Conservation (phyloP, 2,329 filamentous ascomycete genomes). For the Pyrenophora tritici-repentis region DNA sequence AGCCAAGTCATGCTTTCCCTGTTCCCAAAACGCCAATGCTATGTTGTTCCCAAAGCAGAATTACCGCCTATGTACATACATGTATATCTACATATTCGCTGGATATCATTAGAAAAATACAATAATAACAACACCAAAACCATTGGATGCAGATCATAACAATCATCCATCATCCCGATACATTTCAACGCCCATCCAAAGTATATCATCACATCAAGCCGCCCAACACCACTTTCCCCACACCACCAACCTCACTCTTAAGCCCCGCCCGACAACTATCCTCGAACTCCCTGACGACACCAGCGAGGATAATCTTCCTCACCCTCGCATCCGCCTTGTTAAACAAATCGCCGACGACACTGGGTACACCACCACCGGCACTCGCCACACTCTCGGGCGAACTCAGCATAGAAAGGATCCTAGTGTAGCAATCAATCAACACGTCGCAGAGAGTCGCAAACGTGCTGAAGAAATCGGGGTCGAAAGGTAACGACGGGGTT, state of each 20-base stretch:
- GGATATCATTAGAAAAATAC: too few relatives aligned
- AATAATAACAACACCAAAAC: too few relatives aligned
- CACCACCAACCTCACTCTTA: slow-evolving; percentile 79
- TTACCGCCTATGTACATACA: too few relatives aligned
- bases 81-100: too few relatives aligned
- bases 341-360: slow-evolving; percentile 77
- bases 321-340: slow-evolving; percentile 85
- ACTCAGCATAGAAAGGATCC: slow-evolving; percentile 75
- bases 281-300: slow-evolving; percentile 90
- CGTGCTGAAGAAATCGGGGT: slow-evolving; percentile 95
- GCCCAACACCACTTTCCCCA: slow-evolving; percentile 87
- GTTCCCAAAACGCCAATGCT: too few relatives aligned
- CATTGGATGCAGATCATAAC: not conserved
- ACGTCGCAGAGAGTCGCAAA: slow-evolving; percentile 96
- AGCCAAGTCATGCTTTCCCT: too few relatives aligned
- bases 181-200: not conserved
- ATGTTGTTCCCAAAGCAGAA: too few relatives aligned
- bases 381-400: slow-evolving; percentile 60
- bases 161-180: not conserved
- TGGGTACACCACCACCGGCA: slow-evolving; percentile 36
- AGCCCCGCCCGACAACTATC: slow-evolving; percentile 77
- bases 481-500: slow-evolving; percentile 91
- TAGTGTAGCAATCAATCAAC: slow-evolving; percentile 87
- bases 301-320: slow-evolving; percentile 85
- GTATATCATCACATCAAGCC: slow-evolving; percentile 67